Evolutionary conservation across 2,329 filamentous ascomycete species (phyloP).

Genomic region (Coleophoma eucalyptorum): DNA sequence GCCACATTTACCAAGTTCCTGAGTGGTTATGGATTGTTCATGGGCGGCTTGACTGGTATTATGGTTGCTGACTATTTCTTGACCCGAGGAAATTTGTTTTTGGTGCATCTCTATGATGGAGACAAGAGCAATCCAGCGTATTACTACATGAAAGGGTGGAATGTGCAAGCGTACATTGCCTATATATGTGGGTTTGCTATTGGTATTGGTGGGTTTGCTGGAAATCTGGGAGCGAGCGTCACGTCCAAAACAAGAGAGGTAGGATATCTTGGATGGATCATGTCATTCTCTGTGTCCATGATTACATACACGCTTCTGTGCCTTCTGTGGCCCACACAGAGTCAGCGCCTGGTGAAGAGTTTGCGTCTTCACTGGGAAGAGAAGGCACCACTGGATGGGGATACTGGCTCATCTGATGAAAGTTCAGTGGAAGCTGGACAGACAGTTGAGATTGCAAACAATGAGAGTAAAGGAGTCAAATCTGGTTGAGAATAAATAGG

Average conservation of each 20-base stretch:
- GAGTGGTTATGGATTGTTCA: slow-evolving; percentile 18
- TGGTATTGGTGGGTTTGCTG: slow-evolving; percentile 25
- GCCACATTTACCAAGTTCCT: slow-evolving; percentile 9
- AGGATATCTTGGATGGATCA: slow-evolving; percentile 24
- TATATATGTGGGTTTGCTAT: slow-evolving; percentile 24
- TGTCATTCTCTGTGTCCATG: slow-evolving; percentile 22
- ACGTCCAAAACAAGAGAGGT: slow-evolving; percentile 20
- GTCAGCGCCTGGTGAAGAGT: slow-evolving; percentile 22
- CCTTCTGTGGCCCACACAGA: slow-evolving; percentile 27
- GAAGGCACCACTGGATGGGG: background rate
- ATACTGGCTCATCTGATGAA: too few relatives aligned
- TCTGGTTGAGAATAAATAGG: too few relatives aligned
- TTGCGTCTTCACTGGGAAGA: slow-evolving; percentile 16
- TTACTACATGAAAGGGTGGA: slow-evolving; percentile 23
- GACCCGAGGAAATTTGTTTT: slow-evolving; percentile 26
- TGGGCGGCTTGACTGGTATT: slow-evolving; percentile 8
- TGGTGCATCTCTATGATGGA: slow-evolving; percentile 21
- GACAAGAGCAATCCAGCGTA: slow-evolving; percentile 21
- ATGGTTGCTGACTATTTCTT: slow-evolving; percentile 25
- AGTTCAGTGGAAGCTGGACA: too few relatives aligned
- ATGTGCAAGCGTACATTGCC: slow-evolving; percentile 25
- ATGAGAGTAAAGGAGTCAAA: too few relatives aligned
- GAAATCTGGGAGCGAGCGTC: slow-evolving; percentile 22
- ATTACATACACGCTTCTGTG: slow-evolving; percentile 25
- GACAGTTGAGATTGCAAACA: too few relatives aligned